Percentiles rank a stretch among this genome's conserved stretches.
Evolutionary conservation across 805 yeast genomes (phyloP).

Genomic region (Suhomyces xylopsoci): DNA sequence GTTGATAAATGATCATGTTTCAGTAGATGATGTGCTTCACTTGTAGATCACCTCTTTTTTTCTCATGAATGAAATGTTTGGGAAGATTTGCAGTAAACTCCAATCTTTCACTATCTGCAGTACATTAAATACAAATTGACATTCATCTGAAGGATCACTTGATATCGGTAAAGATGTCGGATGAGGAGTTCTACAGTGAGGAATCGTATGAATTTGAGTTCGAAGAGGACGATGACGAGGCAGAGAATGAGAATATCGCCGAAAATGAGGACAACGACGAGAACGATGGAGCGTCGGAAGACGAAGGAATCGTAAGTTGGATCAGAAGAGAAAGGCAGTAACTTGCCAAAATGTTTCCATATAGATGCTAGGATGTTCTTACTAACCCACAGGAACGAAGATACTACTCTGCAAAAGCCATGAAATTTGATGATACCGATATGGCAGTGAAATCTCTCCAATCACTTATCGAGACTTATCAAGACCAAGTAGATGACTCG

Average conservation of each 20-base stretch:
- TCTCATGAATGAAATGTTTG: too few relatives aligned
- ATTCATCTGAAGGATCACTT: neutral
- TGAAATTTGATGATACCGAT: constrained; percentile 30
- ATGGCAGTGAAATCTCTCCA: constrained; percentile 23
- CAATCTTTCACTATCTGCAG: neutral
- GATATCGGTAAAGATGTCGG: constrained; percentile 9
- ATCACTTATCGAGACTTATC: constrained; percentile 10
- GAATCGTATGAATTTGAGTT: constrained; percentile 16
- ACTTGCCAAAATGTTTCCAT: too few relatives aligned
- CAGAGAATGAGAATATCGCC: constrained; percentile 8
- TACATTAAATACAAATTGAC: neutral
- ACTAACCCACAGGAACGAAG: constrained; percentile 26
- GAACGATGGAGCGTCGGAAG: constrained; percentile 4
- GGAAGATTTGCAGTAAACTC: too few relatives aligned
- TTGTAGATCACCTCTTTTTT: neutral
- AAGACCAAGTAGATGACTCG: constrained; percentile 5
- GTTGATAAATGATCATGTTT: too few relatives aligned
- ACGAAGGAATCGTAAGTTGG: constrained; percentile 4
- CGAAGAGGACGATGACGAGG: constrained; percentile 16
- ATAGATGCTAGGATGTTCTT: too few relatives aligned
- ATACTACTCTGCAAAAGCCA: constrained; percentile 37
- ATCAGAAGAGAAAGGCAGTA: neutral
- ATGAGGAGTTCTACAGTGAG: constrained; percentile 15
- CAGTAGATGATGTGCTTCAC: neutral
- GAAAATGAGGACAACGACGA: constrained; percentile 1